phyloP scores from a whole-genome alignment of 1,139 yeast species.

The Pichia sp. region DNA sequence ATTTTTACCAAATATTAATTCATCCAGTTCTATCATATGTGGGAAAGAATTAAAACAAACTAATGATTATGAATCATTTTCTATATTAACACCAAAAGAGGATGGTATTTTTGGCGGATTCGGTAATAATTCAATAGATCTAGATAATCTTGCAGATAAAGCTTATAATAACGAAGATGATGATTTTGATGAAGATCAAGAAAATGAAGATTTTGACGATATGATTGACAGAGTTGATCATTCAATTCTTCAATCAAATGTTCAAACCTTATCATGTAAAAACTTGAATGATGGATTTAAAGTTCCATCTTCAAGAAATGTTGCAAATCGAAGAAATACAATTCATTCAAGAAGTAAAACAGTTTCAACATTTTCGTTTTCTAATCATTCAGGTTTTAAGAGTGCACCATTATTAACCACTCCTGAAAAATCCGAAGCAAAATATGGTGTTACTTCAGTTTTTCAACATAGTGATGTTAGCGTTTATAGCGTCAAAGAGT shows the following conservation, averaged over 20 bases:
- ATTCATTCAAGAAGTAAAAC: conserved; percentile 26
- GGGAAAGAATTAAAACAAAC: background rate
- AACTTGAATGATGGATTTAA: conserved; percentile 10
- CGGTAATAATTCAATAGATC: conserved; percentile 18
- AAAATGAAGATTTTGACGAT: conserved; percentile 2
- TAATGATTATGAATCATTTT: conserved; percentile 7
- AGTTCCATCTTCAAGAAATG: conserved; percentile 15
- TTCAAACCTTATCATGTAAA: background rate
- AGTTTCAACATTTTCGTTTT: conserved; percentile 18
- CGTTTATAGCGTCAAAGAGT: conserved; percentile 8
- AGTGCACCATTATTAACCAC: conserved; percentile 13
- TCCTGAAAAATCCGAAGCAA: conserved; percentile 13
- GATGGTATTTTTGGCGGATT: conserved; percentile 17
- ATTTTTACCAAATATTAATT: background rate
- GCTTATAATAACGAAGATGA: background rate
- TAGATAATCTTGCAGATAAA: conserved; percentile 22
- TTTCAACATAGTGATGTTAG: conserved; percentile 6
- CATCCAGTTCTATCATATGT: too few relatives aligned
- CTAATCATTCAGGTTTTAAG: conserved; percentile 6
- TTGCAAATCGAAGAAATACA: conserved; percentile 18
- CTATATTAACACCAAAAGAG: conserved; percentile 1
- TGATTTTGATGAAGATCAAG: background rate
- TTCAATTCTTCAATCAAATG: background rate
- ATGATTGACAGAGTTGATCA: background rate
- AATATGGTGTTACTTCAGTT: conserved; percentile 3